Base-by-base conservation (phyloP, 139 green algal species). In the Chlorella sp. region DNA sequence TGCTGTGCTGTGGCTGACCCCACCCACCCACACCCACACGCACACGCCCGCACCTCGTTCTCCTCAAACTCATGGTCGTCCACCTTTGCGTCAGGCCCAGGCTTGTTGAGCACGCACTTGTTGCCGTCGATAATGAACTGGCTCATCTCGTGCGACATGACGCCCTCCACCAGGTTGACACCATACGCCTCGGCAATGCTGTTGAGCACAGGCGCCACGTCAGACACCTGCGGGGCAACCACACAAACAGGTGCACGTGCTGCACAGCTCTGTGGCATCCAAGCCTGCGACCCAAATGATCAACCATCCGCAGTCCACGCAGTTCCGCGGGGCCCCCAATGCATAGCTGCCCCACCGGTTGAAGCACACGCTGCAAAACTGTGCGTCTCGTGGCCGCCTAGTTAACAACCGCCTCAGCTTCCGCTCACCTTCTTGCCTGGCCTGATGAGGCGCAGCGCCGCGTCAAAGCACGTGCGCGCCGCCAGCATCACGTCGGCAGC, bases 111-210 rank as follows among this genome's bases (percentile, higher is more conserved):
- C 60, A 99, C 85, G 49, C 92, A 93, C 85, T 98, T 98, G 86
- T 96, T 96, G 61, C 87, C 95, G 77, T 99, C 95, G 42, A 99
- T 97, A 27, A 98, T 81, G 74, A 97, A 98, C 71, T 93, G 92
- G 84, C 96, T 98, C 90, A 98, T 93, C 78, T 98, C 77, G 82
- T 98, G 93, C 33, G 78, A 87, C 74, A 88, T 86, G 29, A 99
- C 95, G n/a, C 93, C 95, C 83, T 99, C 95, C 49, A 98, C 92
- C 69, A 98, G 65, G 59, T 87, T 89, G 82, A 87, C 93, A 50
- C 89, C 93, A 74, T 94, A 98, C 2, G 90, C 86, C 82, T 97
- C 90, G 1, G 87, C 88, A 24, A 95, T 85, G 65, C 89, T 88
- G 34, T 83, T 74, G 62, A 98, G 83, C 27, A 82, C 68, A 6